These are phyloP conservation scores for Ceratobasidium theobromae DNA, from an alignment of 1,284 basidiomycete genomes.

Conservation along the genomic window DNA sequence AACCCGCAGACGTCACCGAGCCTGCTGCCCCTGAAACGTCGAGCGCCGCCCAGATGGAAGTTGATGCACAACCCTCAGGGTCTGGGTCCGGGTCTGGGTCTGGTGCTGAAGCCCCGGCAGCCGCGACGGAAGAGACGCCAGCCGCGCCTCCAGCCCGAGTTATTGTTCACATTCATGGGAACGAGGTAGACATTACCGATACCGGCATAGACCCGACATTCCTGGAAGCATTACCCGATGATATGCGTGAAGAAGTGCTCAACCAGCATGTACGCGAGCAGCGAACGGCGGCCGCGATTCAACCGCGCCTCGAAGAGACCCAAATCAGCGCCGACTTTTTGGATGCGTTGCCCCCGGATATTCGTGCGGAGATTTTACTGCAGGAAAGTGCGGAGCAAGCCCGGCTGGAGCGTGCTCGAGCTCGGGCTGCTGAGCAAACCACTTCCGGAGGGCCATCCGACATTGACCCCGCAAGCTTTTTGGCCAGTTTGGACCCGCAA, in stretches of 20 bases:
- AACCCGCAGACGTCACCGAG: background rate
- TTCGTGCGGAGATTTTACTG: conserved; percentile 94
- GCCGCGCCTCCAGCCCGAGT: conserved; percentile 54
- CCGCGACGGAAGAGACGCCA: conserved; percentile 34
- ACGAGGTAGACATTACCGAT: conserved; percentile 96
- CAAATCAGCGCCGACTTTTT: conserved; percentile 95
- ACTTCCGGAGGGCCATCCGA: conserved; percentile 55
- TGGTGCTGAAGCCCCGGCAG: conserved; percentile 38
- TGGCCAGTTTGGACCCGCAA: conserved; percentile 82
- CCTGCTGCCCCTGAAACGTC: conserved; percentile 15
- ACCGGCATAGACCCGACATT: conserved; percentile 98
- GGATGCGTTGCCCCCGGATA: conserved; percentile 92
- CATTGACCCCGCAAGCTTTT: conserved; percentile 83
- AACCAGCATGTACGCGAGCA: conserved; percentile 97
- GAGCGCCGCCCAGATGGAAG: conserved; percentile 25
- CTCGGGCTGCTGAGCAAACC: conserved; percentile 43
- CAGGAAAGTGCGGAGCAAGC: conserved; percentile 82
- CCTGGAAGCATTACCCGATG: conserved; percentile 95
- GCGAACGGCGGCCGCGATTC: conserved; percentile 64
- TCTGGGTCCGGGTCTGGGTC: conserved; percentile 34
- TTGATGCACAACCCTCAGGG: conserved; percentile 24
- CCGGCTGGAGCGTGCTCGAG: conserved; percentile 57
- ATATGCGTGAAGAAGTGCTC: conserved; percentile 97
- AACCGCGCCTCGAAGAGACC: conserved; percentile 70
- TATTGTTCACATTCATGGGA: conserved; percentile 87